Evolutionary conservation across 2,329 filamentous ascomycete genomes (phyloP).

Genomic region (Didymella sp.): DNA sequence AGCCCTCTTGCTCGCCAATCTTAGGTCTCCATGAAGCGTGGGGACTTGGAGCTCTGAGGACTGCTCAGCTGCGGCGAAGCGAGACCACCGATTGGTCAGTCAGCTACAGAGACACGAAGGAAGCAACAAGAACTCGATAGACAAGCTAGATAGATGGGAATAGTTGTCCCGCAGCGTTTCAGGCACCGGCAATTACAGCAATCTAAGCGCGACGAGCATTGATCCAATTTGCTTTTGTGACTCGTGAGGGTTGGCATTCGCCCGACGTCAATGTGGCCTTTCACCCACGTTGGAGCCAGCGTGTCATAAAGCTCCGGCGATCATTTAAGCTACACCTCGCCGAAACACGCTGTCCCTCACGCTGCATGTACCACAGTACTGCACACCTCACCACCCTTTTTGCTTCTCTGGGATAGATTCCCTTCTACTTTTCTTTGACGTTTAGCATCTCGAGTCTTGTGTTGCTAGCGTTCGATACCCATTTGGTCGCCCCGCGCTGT

Average conservation of each 20-base stretch:
- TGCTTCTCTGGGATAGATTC: conserved; percentile 34
- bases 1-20: background rate
- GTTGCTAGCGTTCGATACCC: conserved; percentile 17
- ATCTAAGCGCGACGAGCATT: conserved; percentile 20
- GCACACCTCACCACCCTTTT: conserved; percentile 18
- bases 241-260: conserved; percentile 25
- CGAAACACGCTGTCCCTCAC: conserved; percentile 28
- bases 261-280: conserved; percentile 43
- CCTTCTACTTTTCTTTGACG: conserved; percentile 31
- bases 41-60: background rate
- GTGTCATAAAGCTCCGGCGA: conserved; percentile 34
- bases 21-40: background rate
- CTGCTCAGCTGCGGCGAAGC: conserved; percentile 17
- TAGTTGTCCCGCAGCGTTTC: conserved; percentile 1
- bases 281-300: conserved; percentile 39
- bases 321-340: conserved; percentile 33
- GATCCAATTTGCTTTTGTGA: conserved; percentile 22
- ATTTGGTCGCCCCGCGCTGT: conserved; percentile 1
- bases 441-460: conserved; percentile 6
- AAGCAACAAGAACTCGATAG: conserved; percentile 12
- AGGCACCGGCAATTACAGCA: conserved; percentile 24
- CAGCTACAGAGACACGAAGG: background rate
- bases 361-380: conserved; percentile 27
- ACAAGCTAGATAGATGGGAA: conserved; percentile 1
- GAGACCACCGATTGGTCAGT: conserved; percentile 34